phyloP scores from a whole-genome alignment of 2,329 filamentous ascomycete species.

The Cladosporium phlei region DNA sequence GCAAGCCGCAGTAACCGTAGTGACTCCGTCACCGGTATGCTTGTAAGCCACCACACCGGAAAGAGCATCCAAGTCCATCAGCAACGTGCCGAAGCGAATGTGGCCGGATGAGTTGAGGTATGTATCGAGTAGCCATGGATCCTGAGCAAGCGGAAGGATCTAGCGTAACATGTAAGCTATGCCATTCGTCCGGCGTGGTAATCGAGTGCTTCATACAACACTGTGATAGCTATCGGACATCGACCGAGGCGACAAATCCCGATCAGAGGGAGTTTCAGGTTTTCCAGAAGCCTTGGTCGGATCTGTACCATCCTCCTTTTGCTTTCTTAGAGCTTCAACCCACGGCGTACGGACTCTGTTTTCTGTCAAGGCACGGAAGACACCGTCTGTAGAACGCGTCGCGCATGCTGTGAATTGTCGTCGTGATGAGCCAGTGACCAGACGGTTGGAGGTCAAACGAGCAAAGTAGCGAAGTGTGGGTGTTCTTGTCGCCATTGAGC shows the following conservation, averaged over 20 bases:
- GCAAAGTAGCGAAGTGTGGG: slow-evolving; percentile 4
- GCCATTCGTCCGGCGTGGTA: neutral
- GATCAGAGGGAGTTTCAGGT: slow-evolving; percentile 39
- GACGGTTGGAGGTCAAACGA: no score
- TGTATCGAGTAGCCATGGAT: slow-evolving; percentile 71
- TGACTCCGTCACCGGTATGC: slow-evolving; percentile 60
- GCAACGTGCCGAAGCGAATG: slow-evolving; percentile 66
- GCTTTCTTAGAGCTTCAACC: slow-evolving; percentile 59
- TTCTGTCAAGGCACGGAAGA: slow-evolving; percentile 56
- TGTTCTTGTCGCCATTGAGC: neutral
- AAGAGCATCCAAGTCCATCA: slow-evolving; percentile 76
- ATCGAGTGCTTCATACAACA: slow-evolving; percentile 47
- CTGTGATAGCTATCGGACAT: slow-evolving; percentile 69
- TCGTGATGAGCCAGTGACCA: no score
- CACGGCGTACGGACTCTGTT: slow-evolving; percentile 62
- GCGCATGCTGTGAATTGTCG: slow-evolving; percentile 18
- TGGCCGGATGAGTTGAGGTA: slow-evolving; percentile 74
- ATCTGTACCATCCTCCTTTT: slow-evolving; percentile 38
- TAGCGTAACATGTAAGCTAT: slow-evolving; percentile 24
- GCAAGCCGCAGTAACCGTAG: slow-evolving; percentile 60
- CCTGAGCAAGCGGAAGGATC: slow-evolving; percentile 64
- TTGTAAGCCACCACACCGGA: slow-evolving; percentile 73
- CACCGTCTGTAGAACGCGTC: slow-evolving; percentile 47
- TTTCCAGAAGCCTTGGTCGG: slow-evolving; percentile 30
- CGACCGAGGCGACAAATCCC: slow-evolving; percentile 59